Base-by-base conservation (phyloP, 495 filamentous ascomycete species). In the Neurospora cerealis region DNA sequence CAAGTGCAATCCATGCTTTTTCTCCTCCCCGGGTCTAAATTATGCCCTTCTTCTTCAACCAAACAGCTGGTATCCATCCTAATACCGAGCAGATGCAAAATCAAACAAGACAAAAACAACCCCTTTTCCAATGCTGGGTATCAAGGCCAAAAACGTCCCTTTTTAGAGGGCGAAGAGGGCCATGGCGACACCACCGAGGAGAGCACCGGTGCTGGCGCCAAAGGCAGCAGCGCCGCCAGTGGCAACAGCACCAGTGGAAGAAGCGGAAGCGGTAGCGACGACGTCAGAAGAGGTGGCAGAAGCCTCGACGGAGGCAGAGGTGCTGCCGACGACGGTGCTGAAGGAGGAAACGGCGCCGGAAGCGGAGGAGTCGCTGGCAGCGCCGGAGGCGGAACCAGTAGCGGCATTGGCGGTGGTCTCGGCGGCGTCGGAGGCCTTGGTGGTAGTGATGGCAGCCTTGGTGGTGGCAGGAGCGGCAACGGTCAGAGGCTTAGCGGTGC, bases 81-180 rank as follows among this genome's bases (percentile, higher is more conserved):
- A 19, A 66, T 66, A 32, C 54, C 28, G 54, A 34, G 28, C 54
- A 34, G 28, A 34, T 34, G 28, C 54, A 66, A 66, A 17, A 34
- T 66, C 28, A 1, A 66, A 66, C 54, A 66, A 66, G 54, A 66
- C 54, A 66, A 34, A 66, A 34, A 19, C 54, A 66, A 34, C 28
- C 24, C 11, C 28, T 17, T 62, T 66, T 66, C 54, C 32, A 66
- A 34, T 15, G 15, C 15, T 66, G 28, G 28, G 54, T 66, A 66
- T 66, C 54, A 17, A 15, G 6, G 32, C 36, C 10, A 15, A 72
- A 38, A 17, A 28, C 13, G 9, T 60, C 39, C 69, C 40, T 28
- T 34, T 69, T 85, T 86, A 86, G 70, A 87, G 72, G 70, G 82
- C 83, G 60, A 86, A 70, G 54, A 81, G 69, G 42, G 83, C 84